Evolutionary conservation across 2,329 filamentous ascomycete species (phyloP).

Genomic region (Arthroderma uncinatum): DNA sequence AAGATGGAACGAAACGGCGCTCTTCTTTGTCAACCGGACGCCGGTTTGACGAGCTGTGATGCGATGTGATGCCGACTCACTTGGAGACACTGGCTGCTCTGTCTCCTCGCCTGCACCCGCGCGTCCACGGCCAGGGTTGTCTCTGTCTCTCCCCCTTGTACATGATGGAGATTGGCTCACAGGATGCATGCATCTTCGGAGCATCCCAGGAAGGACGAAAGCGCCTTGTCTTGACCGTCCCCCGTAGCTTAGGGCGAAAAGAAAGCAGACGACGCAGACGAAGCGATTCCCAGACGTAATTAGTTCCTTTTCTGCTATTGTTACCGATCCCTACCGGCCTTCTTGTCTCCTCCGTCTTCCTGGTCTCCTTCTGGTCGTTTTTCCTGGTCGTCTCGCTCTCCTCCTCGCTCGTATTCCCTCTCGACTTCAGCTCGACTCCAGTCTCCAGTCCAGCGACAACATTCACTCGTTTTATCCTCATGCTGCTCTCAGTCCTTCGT

Average conservation of each 20-base stretch:
- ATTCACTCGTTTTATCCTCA: not conserved
- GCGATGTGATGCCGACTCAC: not conserved
- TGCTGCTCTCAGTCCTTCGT: not conserved
- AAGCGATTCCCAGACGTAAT: not conserved
- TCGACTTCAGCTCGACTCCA: not conserved
- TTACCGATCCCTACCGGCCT: constrained; percentile 1
- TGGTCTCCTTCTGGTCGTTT: not conserved
- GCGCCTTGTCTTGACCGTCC: not conserved
- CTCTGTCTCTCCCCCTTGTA: not conserved
- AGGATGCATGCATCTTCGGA: constrained; percentile 1
- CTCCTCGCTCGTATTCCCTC: not conserved
- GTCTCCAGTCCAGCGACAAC: not conserved
- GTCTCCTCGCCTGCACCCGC: not conserved
- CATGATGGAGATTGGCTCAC: not conserved
- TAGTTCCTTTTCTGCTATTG: not conserved
- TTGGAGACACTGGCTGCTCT: not conserved
- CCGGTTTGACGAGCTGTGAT: not conserved
- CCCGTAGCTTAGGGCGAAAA: not conserved
- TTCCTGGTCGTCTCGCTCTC: not conserved
- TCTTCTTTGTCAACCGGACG: constrained; percentile 1
- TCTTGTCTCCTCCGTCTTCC: not conserved
- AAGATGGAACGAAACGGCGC: not conserved
- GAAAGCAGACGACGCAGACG: not conserved
- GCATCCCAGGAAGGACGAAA: not conserved
- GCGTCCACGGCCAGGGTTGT: not conserved